These are phyloP conservation scores for Aspergillus viridinutans DNA, from an alignment of 2,329 filamentous ascomycete genomes.

Conservation along the genomic window DNA sequence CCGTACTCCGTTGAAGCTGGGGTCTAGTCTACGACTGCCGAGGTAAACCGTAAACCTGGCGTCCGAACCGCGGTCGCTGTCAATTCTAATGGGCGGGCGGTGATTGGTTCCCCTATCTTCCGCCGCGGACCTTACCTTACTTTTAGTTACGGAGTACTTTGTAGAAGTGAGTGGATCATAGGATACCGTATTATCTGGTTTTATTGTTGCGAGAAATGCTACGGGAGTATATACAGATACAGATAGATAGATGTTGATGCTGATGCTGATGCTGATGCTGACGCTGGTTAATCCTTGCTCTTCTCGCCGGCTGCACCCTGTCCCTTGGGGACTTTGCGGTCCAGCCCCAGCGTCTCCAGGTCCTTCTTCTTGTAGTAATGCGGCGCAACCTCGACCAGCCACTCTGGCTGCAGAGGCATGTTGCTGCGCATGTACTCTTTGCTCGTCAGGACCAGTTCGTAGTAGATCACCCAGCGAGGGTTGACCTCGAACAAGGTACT, in stretches of 20 bases:
- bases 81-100: slow-evolving; percentile 3
- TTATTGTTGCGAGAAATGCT: no score
- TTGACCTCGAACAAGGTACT: slow-evolving; percentile 74
- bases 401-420: slow-evolving; percentile 77
- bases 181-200: no score
- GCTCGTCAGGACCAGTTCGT: slow-evolving; percentile 81
- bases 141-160: no score
- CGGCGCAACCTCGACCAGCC: slow-evolving; percentile 84
- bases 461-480: slow-evolving; percentile 85
- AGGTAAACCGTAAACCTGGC: not conserved
- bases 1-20: no score
- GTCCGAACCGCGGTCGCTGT: slow-evolving; percentile 7
- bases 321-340: slow-evolving; percentile 69
- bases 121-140: no score
- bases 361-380: slow-evolving; percentile 95
- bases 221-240: no score
- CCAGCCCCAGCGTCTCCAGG: slow-evolving; percentile 70
- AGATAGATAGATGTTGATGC: no score
- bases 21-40: not conserved
- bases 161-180: no score
- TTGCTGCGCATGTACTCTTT: slow-evolving; percentile 92
- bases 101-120: slow-evolving; percentile 7
- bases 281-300: slow-evolving; percentile 20
- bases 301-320: slow-evolving; percentile 43
- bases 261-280: no score